phyloP scores from a whole-genome alignment of 495 filamentous ascomycete species.

The Aspergillus indologenus region DNA sequence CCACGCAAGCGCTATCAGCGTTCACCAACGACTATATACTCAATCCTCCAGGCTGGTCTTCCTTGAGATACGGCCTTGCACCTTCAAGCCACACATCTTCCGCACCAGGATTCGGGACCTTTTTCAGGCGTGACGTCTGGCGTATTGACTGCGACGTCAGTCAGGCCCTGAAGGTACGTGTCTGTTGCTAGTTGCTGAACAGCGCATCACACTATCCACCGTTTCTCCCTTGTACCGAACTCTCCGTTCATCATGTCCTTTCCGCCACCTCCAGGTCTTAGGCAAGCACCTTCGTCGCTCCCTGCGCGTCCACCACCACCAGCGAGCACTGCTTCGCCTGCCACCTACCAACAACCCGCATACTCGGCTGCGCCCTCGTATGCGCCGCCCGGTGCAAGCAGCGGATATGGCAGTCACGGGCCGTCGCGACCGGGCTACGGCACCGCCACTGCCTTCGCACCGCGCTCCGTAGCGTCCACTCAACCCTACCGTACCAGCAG shows the following conservation, averaged over 20 bases:
- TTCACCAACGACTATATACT: background rate
- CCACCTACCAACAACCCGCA: conserved; percentile 60
- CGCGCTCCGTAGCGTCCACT: conserved; percentile 58
- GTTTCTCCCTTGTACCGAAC: conserved; percentile 41
- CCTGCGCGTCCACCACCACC: conserved; percentile 79
- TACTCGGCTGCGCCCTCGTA: conserved; percentile 46
- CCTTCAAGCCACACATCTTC: background rate
- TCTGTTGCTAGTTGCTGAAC: conserved; percentile 37
- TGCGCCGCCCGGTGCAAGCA: conserved; percentile 35
- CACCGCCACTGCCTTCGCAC: conserved; percentile 57
- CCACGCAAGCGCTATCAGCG: background rate
- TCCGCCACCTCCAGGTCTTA: conserved; percentile 86
- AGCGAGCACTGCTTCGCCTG: conserved; percentile 44
- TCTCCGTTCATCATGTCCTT: conserved; percentile 90
- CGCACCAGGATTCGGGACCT: conserved; percentile 21
- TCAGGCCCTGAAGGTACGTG: conserved; percentile 61
- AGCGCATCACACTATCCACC: conserved; percentile 30
- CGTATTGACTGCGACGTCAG: conserved; percentile 38
- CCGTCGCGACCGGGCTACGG: conserved; percentile 32
- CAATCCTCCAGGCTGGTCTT: background rate
- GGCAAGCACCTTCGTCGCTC: conserved; percentile 66
- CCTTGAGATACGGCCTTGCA: background rate
- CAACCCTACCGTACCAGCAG: conserved; percentile 42
- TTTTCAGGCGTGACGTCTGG: conserved; percentile 40
- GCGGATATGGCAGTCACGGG: conserved; percentile 32